A percentile compares a stretch with the other conserved stretches of the same genome.
Conservation (phyloP, 1,284 basidiomycete genomes). For the Sporisorium reilianum region DNA sequence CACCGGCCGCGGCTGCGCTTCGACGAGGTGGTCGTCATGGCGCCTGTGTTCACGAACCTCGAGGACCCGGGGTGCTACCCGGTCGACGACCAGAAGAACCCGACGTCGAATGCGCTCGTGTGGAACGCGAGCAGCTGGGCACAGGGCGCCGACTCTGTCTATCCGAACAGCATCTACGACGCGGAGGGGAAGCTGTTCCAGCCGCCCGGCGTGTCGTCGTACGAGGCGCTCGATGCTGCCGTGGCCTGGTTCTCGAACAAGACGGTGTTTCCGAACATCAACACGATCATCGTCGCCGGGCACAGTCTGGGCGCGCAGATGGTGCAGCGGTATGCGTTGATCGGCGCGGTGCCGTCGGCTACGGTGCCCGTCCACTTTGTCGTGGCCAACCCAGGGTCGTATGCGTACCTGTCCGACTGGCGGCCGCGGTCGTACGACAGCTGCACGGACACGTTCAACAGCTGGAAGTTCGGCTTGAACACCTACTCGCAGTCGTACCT, state of each 20-base stretch:
- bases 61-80: slow-evolving; percentile 47
- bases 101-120: slow-evolving; percentile 41
- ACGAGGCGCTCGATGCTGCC: slow-evolving; percentile 47
- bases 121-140: slow-evolving; percentile 48
- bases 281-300: slow-evolving; percentile 55
- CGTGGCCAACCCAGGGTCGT: slow-evolving; percentile 56
- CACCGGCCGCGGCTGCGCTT: slow-evolving; percentile 18
- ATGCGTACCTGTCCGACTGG: slow-evolving; percentile 44
- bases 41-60: slow-evolving; percentile 53
- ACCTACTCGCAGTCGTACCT: slow-evolving; percentile 47
- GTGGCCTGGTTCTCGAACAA: slow-evolving; percentile 45
- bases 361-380: slow-evolving; percentile 55
- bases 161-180: slow-evolving; percentile 28
- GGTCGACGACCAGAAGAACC: slow-evolving; percentile 20
- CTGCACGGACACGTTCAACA: slow-evolving; percentile 45
- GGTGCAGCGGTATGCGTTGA: slow-evolving; percentile 53
- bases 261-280: slow-evolving; percentile 43
- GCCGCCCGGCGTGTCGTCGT: slow-evolving; percentile 41
- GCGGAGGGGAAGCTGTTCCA: slow-evolving; percentile 15
- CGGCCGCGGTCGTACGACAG: slow-evolving; percentile 29
- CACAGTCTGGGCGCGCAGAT: slow-evolving; percentile 54
- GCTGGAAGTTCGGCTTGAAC: slow-evolving; percentile 53
- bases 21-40: slow-evolving; percentile 57
- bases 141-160: slow-evolving; percentile 47
- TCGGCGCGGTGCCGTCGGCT: slow-evolving; percentile 45